Evolutionary conservation across 345 rosid genomes (phyloP).

Genomic region (Boechera divaricarpa): DNA sequence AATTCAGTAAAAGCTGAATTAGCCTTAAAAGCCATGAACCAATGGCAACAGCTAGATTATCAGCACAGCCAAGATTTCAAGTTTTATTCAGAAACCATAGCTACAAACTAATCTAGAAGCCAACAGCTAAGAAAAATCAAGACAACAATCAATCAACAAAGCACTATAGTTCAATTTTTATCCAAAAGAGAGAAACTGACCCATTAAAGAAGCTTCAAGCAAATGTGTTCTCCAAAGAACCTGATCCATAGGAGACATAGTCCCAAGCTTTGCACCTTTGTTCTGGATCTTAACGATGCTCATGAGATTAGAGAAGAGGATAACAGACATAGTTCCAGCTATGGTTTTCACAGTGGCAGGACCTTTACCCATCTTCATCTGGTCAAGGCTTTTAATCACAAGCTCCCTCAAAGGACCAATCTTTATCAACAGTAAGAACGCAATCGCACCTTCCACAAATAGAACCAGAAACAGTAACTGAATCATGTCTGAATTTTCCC

Average conservation of each 20-base stretch:
- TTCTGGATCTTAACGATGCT: constrained; percentile 95
- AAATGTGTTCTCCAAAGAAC: constrained; percentile 97
- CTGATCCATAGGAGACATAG: constrained; percentile 99
- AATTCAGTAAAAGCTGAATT: not conserved
- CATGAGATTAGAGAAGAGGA: constrained; percentile 79
- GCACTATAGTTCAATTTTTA: not conserved
- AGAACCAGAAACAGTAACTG: constrained; percentile 84
- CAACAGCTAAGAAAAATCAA: not conserved
- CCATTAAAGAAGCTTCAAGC: constrained; percentile 96
- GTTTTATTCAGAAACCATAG: constrained; percentile 21
- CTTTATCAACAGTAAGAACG: constrained; percentile 74
- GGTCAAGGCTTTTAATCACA: constrained; percentile 87
- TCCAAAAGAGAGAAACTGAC: constrained; percentile 44
- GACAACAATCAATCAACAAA: not conserved
- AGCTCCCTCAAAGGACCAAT: constrained; percentile 94
- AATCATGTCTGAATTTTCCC: constrained; percentile 57
- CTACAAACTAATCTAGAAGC: constrained; percentile 7
- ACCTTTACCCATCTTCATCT: constrained; percentile 83
- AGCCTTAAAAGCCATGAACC: not conserved
- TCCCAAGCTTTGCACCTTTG: constrained; percentile 95
- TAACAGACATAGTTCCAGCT: constrained; percentile 91
- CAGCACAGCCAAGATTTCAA: constrained; percentile 23
- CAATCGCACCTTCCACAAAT: constrained; percentile 73
- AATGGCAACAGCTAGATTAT: not conserved
- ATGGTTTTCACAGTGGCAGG: constrained; percentile 95